Percentiles rank a stretch among this genome's conserved stretches.
Conservation (phyloP, 2,329 filamentous ascomycete genomes). For the Apiospora rasikravindrae region DNA sequence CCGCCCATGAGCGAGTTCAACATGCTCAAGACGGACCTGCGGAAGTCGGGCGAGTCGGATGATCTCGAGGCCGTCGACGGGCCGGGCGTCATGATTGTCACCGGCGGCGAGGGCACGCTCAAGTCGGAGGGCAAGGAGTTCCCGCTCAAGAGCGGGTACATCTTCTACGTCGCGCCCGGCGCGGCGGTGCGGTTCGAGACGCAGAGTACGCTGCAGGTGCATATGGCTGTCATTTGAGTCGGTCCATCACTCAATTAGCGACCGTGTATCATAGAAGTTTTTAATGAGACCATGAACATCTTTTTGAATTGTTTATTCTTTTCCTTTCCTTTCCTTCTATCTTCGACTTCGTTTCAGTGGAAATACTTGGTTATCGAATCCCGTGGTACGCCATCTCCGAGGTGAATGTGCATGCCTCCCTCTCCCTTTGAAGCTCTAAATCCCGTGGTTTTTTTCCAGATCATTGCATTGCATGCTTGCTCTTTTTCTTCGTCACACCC, state of each 20-base stretch:
- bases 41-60: slow-evolving; percentile 60
- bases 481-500: background rate
- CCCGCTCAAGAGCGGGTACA: slow-evolving; percentile 64
- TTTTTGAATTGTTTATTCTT: background rate
- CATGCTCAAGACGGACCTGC: slow-evolving; percentile 66
- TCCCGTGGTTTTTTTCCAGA: background rate
- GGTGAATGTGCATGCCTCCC: background rate
- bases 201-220: slow-evolving; percentile 40
- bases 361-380: background rate
- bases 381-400: background rate
- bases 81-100: slow-evolving; percentile 68
- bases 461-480: background rate
- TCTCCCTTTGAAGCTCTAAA: background rate
- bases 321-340: background rate
- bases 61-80: slow-evolving; percentile 59
- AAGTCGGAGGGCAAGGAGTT: slow-evolving; percentile 56
- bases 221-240: slow-evolving; percentile 42
- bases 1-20: slow-evolving; percentile 76
- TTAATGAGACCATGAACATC: background rate
- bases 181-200: slow-evolving; percentile 40
- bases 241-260: background rate
- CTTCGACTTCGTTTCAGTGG: background rate
- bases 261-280: background rate
- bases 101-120: slow-evolving; percentile 62
- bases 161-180: slow-evolving; percentile 70